Conservation (phyloP, 257 asterid genomes). For the Nicotiana tomentosiformis region DNA sequence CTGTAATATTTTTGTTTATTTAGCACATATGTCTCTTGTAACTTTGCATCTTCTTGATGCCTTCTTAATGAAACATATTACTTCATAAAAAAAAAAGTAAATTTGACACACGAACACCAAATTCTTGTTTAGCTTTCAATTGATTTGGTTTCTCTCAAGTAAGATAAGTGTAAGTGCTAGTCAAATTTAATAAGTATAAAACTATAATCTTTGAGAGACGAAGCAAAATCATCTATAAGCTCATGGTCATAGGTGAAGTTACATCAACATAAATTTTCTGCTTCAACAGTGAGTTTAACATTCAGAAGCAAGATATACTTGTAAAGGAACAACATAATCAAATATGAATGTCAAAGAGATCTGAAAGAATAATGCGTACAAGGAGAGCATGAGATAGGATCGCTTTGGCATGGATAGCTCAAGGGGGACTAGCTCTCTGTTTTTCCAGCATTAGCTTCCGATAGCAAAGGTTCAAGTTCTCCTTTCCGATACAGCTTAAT, state of each 20-base stretch:
- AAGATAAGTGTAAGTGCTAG: neutral
- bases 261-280: neutral
- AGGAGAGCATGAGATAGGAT: neutral
- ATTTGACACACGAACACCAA: neutral
- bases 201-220: neutral
- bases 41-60: too few species aligned
- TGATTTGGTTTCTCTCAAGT: neutral
- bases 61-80: too few species aligned
- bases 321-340: neutral
- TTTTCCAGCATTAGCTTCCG: conserved; percentile 45
- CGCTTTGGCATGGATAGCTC: neutral
- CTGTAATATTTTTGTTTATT: too few species aligned
- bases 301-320: neutral
- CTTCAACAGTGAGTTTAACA: conserved; percentile 4
- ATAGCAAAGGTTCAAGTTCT: conserved; percentile 54
- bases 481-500: conserved; percentile 57
- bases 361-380: conserved; percentile 5
- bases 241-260: neutral
- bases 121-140: neutral
- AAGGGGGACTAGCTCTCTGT: conserved; percentile 20
- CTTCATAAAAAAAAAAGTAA: too few species aligned
- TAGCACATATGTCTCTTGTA: too few species aligned
- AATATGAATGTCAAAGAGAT: neutral
- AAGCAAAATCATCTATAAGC: neutral
- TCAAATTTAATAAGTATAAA: neutral